Evolutionary conservation across 352 stramenopile genomes (phyloP).

Genomic region (Pythium utonaiense): DNA sequence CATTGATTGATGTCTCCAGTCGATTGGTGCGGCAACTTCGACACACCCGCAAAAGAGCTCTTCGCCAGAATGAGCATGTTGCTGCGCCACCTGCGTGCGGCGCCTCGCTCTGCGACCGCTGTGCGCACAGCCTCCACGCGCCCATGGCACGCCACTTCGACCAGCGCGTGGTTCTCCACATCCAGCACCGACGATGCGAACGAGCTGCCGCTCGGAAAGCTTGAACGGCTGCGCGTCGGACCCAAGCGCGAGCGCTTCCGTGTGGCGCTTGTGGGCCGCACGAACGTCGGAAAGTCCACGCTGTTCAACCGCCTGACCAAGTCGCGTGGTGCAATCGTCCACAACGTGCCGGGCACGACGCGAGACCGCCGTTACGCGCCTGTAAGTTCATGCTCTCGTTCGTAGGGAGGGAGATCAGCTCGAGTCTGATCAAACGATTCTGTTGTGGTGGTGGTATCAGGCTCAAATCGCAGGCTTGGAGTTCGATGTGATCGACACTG

Average conservation of each 20-base stretch:
- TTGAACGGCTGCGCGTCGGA: constrained; percentile 33
- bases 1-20: constrained; percentile 8
- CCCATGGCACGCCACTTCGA: constrained; percentile 10
- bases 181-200: constrained; percentile 9
- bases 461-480: constrained; percentile 62
- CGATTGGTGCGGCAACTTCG: constrained; percentile 23
- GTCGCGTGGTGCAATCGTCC: constrained; percentile 71
- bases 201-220: constrained; percentile 19
- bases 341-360: constrained; percentile 78
- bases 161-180: constrained; percentile 5
- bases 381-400: constrained; percentile 16
- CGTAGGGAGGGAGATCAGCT: no score
- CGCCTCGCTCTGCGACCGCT: constrained; percentile 17
- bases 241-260: constrained; percentile 53
- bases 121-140: not conserved
- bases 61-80: constrained; percentile 22
- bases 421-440: no score
- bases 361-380: constrained; percentile 69
- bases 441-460: no score
- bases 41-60: not conserved
- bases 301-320: constrained; percentile 85
- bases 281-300: constrained; percentile 84
- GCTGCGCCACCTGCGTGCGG: constrained; percentile 35
- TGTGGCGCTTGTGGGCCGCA: constrained; percentile 76
- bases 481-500: constrained; percentile 84